A percentile compares a stretch with the other conserved stretches of the same genome.
phyloP scores from a whole-genome alignment of 169 alveolate genomes.

The Plasmodium falciparum region DNA sequence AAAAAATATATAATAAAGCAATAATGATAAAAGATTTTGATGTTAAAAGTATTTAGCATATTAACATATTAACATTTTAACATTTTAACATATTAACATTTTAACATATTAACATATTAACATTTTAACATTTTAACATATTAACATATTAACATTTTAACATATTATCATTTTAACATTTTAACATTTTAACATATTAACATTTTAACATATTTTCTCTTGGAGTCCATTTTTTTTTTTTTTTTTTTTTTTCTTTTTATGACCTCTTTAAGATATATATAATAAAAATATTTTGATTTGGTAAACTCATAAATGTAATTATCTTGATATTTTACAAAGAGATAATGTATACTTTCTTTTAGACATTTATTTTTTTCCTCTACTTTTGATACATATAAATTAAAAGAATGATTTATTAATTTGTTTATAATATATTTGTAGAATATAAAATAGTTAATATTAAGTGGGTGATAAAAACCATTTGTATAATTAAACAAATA shows the following conservation, averaged over 20 bases:
- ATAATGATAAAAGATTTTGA: no score
- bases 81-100: no score
- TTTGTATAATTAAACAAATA: not conserved
- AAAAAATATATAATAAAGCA: no score
- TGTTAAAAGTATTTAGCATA: no score
- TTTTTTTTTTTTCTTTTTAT: conserved; percentile 10
- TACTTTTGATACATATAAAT: conserved; percentile 25
- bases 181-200: no score
- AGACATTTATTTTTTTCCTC: conserved; percentile 4
- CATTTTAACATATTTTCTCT: not conserved
- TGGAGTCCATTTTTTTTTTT: not conserved
- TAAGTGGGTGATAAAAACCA: not conserved
- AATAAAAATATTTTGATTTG: conserved; percentile 53
- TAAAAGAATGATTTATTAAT: conserved; percentile 44
- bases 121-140: no score
- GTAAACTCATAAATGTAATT: conserved; percentile 58
- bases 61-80: no score
- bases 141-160: no score
- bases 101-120: no score
- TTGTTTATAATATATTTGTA: conserved; percentile 45
- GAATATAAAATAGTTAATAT: conserved; percentile 41
- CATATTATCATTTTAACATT: no score
- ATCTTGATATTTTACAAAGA: conserved; percentile 19
- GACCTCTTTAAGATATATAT: conserved; percentile 27
- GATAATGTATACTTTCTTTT: conserved; percentile 5